These are phyloP conservation scores for Kodamaea leandrae DNA, from an alignment of 805 yeast genomes.

Conservation along the genomic window DNA sequence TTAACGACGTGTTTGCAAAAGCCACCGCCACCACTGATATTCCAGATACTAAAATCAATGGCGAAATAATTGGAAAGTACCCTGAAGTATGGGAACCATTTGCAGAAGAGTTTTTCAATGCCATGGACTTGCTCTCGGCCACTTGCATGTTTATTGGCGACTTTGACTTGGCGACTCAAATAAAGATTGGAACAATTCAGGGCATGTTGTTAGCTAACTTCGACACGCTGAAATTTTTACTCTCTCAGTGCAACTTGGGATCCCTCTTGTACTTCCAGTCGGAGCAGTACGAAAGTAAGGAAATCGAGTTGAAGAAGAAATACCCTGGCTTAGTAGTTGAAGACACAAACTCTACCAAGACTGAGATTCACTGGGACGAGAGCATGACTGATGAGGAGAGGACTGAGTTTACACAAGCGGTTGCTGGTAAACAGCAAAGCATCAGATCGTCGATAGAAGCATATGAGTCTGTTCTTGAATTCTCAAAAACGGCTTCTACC, in stretches of 20 bases:
- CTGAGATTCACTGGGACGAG: slow-evolving; percentile 15
- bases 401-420: slow-evolving; percentile 17
- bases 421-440: slow-evolving; percentile 22
- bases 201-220: slow-evolving; percentile 74
- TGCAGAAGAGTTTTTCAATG: slow-evolving; percentile 72
- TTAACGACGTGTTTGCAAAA: slow-evolving; percentile 17
- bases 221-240: slow-evolving; percentile 59
- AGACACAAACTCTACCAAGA: background rate
- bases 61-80: slow-evolving; percentile 23
- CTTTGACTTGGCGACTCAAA: slow-evolving; percentile 54
- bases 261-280: slow-evolving; percentile 66
- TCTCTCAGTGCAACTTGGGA: slow-evolving; percentile 69
- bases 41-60: background rate
- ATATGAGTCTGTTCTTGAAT: slow-evolving; percentile 35
- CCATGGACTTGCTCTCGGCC: slow-evolving; percentile 74
- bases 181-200: slow-evolving; percentile 61
- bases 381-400: slow-evolving; percentile 24
- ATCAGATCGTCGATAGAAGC: slow-evolving; percentile 31
- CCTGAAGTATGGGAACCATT: slow-evolving; percentile 69
- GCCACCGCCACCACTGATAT: slow-evolving; percentile 13
- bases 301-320: slow-evolving; percentile 23
- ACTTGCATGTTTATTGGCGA: slow-evolving; percentile 70
- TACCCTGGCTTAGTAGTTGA: background rate
- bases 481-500: slow-evolving; percentile 21
- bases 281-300: slow-evolving; percentile 56